These are phyloP conservation scores for Verticillium isaacii DNA, from an alignment of 2,329 filamentous ascomycete genomes.

Conservation along the genomic window DNA sequence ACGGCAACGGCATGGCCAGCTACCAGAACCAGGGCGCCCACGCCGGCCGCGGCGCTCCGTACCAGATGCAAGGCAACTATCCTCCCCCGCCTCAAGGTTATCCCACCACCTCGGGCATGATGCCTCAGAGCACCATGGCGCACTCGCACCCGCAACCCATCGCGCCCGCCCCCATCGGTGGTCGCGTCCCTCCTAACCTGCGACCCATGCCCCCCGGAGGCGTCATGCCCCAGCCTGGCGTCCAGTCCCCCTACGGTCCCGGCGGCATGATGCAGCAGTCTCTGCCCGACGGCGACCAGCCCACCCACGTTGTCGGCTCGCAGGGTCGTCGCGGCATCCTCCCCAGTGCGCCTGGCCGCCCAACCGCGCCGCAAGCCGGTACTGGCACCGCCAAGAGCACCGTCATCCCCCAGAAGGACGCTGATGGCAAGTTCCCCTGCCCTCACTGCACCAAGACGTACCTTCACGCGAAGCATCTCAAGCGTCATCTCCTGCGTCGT, in stretches of 20 bases:
- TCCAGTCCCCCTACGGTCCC: constrained; percentile 57
- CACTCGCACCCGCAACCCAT: constrained; percentile 71
- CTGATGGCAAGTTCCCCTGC: constrained; percentile 96
- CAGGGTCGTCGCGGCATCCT: constrained; percentile 89
- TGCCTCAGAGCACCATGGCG: constrained; percentile 62
- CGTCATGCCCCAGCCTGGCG: constrained; percentile 52
- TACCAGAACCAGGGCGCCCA: constrained; percentile 46
- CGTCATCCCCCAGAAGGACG: constrained; percentile 88
- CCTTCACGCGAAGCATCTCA: constrained; percentile 93
- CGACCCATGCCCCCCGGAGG: constrained; percentile 69
- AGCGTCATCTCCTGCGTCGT: constrained; percentile 94
- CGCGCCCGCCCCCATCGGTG: constrained; percentile 62
- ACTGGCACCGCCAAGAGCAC: constrained; percentile 69
- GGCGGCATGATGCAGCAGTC: constrained; percentile 51
- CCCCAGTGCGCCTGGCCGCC: constrained; percentile 82
- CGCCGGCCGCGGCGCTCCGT: constrained; percentile 41
- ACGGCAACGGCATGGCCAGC: constrained; percentile 49
- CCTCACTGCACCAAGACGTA: constrained; percentile 98
- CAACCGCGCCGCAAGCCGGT: constrained; percentile 68
- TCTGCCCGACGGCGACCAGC: constrained; percentile 56
- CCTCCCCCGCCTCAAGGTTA: constrained; percentile 51
- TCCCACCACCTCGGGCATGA: constrained; percentile 53
- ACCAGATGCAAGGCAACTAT: constrained; percentile 53
- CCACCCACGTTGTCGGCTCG: constrained; percentile 90
- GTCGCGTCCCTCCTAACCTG: constrained; percentile 53